Percentiles rank a stretch among this genome's conserved stretches.
Evolutionary conservation across 139 green algal genomes (phyloP).

Genomic region (Tetradesmus lagerheimii): DNA sequence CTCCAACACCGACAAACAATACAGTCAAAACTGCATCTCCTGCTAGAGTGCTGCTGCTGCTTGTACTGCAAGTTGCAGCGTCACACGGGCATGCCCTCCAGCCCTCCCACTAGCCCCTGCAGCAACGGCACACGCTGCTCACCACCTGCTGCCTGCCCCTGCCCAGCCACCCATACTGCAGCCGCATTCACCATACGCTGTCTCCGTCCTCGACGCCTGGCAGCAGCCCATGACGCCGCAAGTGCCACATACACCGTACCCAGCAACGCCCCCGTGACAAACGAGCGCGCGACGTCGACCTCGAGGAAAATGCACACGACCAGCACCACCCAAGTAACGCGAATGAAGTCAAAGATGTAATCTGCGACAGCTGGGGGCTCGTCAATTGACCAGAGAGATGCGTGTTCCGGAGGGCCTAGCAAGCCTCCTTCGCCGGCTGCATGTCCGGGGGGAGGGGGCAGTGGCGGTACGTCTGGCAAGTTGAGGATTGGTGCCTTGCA

Average conservation of each 20-base stretch:
- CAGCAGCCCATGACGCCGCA: background rate
- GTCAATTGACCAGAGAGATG: background rate
- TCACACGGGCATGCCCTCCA: background rate
- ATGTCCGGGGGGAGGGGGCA: background rate
- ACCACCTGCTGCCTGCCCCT: background rate
- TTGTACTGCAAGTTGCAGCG: too few species aligned
- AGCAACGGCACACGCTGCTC: conserved; percentile 1
- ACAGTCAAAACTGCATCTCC: too few species aligned
- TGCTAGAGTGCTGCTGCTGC: too few species aligned
- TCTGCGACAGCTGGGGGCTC: conserved; percentile 62
- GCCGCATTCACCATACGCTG: background rate
- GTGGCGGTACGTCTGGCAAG: conserved; percentile 35
- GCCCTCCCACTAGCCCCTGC: background rate
- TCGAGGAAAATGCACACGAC: conserved; percentile 82
- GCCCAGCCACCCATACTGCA: background rate
- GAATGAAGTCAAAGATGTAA: conserved; percentile 88
- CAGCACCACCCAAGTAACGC: conserved; percentile 83
- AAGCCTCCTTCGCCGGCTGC: background rate
- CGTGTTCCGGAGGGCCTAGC: background rate
- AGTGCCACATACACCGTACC: conserved; percentile 59
- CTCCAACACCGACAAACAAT: too few species aligned
- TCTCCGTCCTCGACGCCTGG: background rate
- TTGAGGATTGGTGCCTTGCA: conserved; percentile 51
- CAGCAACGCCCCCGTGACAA: conserved; percentile 71
- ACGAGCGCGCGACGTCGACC: conserved; percentile 60